These are phyloP conservation scores for Amanita muscaria DNA, from an alignment of 768 basidiomycete genomes.

Conservation along the genomic window DNA sequence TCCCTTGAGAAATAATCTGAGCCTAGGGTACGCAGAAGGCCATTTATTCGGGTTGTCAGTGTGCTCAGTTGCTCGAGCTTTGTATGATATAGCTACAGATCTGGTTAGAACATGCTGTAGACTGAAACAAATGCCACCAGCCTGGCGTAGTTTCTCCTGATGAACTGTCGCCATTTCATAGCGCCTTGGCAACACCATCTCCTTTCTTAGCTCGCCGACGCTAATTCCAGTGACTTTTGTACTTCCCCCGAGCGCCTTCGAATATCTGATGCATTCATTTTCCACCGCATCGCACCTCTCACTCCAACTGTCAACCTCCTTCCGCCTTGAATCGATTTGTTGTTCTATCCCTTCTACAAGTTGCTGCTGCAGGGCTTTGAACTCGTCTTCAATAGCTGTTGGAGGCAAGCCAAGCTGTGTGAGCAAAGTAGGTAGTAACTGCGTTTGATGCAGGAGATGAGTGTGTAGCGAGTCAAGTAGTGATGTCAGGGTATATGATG, in stretches of 20 bases:
- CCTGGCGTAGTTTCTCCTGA: slow-evolving; percentile 77
- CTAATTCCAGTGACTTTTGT: slow-evolving; percentile 56
- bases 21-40: slow-evolving; percentile 53
- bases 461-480: slow-evolving; percentile 71
- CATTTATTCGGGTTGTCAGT: slow-evolving; percentile 54
- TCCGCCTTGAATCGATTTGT: slow-evolving; percentile 58
- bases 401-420: slow-evolving; percentile 76
- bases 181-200: slow-evolving; percentile 62
- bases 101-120: slow-evolving; percentile 3
- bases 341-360: slow-evolving; percentile 69
- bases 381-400: slow-evolving; percentile 74
- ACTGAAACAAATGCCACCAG: slow-evolving; percentile 23
- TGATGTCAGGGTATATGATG: slow-evolving; percentile 40
- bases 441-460: slow-evolving; percentile 74
- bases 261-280: slow-evolving; percentile 55
- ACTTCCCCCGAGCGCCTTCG: slow-evolving; percentile 62
- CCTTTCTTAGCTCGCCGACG: slow-evolving; percentile 63
- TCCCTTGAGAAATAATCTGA: slow-evolving; percentile 50
- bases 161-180: slow-evolving; percentile 59
- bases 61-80: slow-evolving; percentile 70
- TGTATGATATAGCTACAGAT: slow-evolving; percentile 57
- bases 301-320: slow-evolving; percentile 74
- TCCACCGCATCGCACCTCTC: slow-evolving; percentile 55
- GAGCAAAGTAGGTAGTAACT: slow-evolving; percentile 74
- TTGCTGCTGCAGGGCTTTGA: slow-evolving; percentile 61